Base-by-base conservation (phyloP, 2,329 filamentous ascomycete species). In the Fusarium sp. region DNA sequence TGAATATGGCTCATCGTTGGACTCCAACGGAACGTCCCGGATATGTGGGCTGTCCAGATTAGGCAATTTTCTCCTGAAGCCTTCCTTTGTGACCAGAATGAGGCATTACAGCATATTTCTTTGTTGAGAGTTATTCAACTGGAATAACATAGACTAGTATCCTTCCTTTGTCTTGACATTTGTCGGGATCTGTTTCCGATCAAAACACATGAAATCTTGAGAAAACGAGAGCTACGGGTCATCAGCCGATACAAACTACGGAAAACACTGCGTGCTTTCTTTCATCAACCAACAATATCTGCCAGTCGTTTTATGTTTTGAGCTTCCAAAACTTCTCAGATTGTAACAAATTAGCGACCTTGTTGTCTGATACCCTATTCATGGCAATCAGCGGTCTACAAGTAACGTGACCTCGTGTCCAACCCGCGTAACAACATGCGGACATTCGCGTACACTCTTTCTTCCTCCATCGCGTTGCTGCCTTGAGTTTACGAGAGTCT, bases 361-460 rank as follows among this genome's bases (percentile, higher is more conserved):
- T 45, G 33, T 18, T 47, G 52, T 25, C 45, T 46, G 5, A 22
- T 27, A 8, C 35, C 7, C 12, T 22, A n/a, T 18, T 29, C 13
- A 42, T 4, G 31, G 25, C 12, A 25, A 55, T 38, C 45, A 14
- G 33, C 41, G n/a, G 52, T 41, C 25, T 15, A 13, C 7, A 22
- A 33, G 55, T 61, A 61, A 50, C 60, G 61, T 63, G 61, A 63
- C 38, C 15, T 61, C 70, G 70, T 56, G 70, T 61, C 15, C 33
- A 14, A 20, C 27, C 33, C 71, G 70, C 44, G 67, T 58, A 36
- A n/a, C 54, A 41, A 8, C n/a, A 29, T 11, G 7, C 13, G 27
- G 29, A n/a, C 41, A 41, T 36, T 42, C 35, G 22, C 44, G 52
- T 44, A 25, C 47, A 42, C 42, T 55, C 38, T 22, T 46, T 56